These are phyloP conservation scores for Gossypium bickii DNA, from an alignment of 345 rosid species.

Conservation along the genomic window DNA sequence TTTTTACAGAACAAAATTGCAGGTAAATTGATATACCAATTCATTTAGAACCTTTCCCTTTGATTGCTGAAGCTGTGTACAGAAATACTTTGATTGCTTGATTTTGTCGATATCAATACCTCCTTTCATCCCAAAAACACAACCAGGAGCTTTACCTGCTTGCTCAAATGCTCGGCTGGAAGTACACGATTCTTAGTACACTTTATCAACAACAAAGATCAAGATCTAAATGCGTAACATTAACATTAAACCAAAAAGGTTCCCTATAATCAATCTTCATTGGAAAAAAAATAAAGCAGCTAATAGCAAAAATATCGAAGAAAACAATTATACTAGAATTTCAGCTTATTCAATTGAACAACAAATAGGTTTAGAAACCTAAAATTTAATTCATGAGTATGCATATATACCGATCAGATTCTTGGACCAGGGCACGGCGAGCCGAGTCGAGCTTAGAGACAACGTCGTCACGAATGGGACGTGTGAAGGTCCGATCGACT, in stretches of 20 bases:
- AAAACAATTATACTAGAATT: background rate
- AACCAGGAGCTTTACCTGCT: conserved; percentile 58
- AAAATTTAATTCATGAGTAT: background rate
- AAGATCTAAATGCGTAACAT: background rate
- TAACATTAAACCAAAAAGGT: background rate
- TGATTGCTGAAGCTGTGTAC: conserved; percentile 42
- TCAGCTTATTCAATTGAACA: background rate
- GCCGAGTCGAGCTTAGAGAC: conserved; percentile 57
- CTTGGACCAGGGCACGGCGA: conserved; percentile 52
- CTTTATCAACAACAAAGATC: conserved; percentile 10
- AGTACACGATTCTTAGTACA: conserved; percentile 16
- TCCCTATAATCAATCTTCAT: background rate
- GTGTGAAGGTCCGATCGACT: conserved; percentile 48
- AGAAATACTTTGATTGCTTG: conserved; percentile 63
- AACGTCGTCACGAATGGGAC: conserved; percentile 67
- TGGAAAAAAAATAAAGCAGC: background rate
- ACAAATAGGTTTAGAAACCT: background rate
- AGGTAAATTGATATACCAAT: conserved; percentile 28
- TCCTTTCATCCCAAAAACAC: conserved; percentile 44
- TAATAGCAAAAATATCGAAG: background rate
- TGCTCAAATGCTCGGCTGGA: conserved; percentile 72
- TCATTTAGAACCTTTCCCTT: conserved; percentile 32
- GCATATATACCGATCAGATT: conserved; percentile 63
- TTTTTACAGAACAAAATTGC: background rate
- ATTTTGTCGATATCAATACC: conserved; percentile 56